Percentiles rank a stretch among this genome's conserved stretches.
phyloP scores from a whole-genome alignment of 208 protist genomes.

The Trypanosoma cruzi region DNA sequence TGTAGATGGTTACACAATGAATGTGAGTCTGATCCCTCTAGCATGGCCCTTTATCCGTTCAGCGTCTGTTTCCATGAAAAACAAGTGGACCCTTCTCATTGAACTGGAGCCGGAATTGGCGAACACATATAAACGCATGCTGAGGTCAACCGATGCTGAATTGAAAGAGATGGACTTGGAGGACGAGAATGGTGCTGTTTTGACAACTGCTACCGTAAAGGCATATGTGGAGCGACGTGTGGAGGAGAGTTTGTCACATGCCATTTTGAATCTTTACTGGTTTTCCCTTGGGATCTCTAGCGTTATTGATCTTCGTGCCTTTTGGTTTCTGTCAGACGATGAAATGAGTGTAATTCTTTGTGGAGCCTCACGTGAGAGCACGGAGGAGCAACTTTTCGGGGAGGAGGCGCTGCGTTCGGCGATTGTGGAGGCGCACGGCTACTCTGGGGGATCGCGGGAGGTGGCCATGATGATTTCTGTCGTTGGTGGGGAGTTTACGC shows the following conservation, averaged over 20 bases:
- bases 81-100: constrained; percentile 31
- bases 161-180: constrained; percentile 54
- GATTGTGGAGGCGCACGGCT: constrained; percentile 80
- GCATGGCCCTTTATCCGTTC: constrained; percentile 54
- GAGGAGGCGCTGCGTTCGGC: constrained; percentile 57
- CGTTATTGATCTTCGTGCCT: constrained; percentile 54
- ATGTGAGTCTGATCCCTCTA: constrained; percentile 52
- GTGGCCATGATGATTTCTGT: constrained; percentile 75
- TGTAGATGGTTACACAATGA: constrained; percentile 78
- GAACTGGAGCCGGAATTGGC: constrained; percentile 57
- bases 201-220: constrained; percentile 36
- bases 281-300: constrained; percentile 66
- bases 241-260: constrained; percentile 31
- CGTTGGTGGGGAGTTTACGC: constrained; percentile 66
- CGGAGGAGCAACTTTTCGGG: constrained; percentile 55
- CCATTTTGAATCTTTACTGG: constrained; percentile 53
- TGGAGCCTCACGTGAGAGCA: constrained; percentile 29
- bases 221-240: constrained; percentile 41
- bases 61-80: not conserved
- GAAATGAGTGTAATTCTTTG: constrained; percentile 66
- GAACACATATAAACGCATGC: constrained; percentile 47
- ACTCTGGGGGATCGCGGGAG: constrained; percentile 56
- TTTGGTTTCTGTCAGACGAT: constrained; percentile 55
- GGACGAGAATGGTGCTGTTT: constrained; percentile 38
- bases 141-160: constrained; percentile 36